Evolutionary conservation across 176 grass and related monocot genomes (phyloP), one percentile per base, ranked within the genome.

Genomic region (Bonia amplexicaulis): DNA sequence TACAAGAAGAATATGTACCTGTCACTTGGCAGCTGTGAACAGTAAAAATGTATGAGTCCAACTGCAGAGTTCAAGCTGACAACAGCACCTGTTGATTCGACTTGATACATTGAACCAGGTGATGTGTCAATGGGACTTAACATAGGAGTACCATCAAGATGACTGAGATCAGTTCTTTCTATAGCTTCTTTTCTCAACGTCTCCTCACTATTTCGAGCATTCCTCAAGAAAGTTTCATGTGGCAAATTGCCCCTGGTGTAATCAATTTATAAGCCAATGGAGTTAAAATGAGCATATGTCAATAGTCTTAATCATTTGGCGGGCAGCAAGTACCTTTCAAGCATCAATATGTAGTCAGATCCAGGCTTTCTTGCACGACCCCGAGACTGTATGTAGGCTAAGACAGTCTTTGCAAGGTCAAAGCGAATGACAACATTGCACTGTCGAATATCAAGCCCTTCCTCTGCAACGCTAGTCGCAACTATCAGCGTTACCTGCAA

Each of bases 371-470:
- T 94, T 61, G 96, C 96, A 86, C 96, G 96, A 72, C 93, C 96
- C 22, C 96, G 81, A 51, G 96, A 96, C 79, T 99, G 96, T 74
- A 99, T 94, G 86, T 99, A 99, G 58, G 96, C 96, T 60, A 99
- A 89, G 77, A 99, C 93, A 75, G 96, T 99, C 89, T 99, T 99
- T 47, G 96, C 93, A 86, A 99, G 93, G 86, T 99, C 96, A 92
- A 99, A 99, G 49, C 96, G 93, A 84, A 99, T 99, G 67, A 99
- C 96, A 26, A 99, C 96, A 93, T 99, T 99, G 89, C 96, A 99
- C 61, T 99, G 96, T 37, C 93, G 86, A 82, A 99, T 99, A 90
- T 96, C 96, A 87, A 99, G 96, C 68, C 93, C 96, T 99, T 99
- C 93, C 88, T 99, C 96, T 45, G 96, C 96, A 74, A 99, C 96